Evolutionary conservation across 2,329 filamentous ascomycete species (phyloP).

Genomic region (Eutypa lata): DNA sequence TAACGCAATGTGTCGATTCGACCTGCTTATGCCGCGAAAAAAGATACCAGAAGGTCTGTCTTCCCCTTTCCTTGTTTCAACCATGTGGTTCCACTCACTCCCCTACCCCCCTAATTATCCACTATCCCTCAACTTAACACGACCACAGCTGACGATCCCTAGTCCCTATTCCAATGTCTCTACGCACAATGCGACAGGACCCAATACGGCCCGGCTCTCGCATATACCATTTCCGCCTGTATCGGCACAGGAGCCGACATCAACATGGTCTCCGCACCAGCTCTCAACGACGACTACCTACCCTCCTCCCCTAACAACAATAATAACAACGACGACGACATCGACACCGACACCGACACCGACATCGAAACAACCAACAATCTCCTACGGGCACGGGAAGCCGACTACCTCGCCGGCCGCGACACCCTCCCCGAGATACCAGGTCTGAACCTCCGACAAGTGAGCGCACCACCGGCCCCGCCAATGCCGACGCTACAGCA

Average conservation of each 20-base stretch:
- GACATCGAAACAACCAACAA: conserved; percentile 10
- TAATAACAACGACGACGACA: neutral
- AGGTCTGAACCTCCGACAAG: conserved; percentile 21
- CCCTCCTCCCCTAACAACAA: too few relatives aligned
- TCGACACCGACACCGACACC: conserved; percentile 3
- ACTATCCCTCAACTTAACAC: neutral
- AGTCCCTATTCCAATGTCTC: conserved; percentile 30
- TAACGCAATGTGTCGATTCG: conserved; percentile 27
- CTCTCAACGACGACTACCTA: too few relatives aligned
- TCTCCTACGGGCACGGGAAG: conserved; percentile 24
- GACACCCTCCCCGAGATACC: conserved; percentile 22
- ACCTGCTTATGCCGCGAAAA: conserved; percentile 27
- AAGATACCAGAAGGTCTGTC: conserved; percentile 25
- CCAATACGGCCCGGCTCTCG: conserved; percentile 26
- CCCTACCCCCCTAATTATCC: neutral
- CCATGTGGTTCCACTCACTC: too few relatives aligned
- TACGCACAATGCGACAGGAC: conserved; percentile 28
- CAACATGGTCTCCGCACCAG: conserved; percentile 18
- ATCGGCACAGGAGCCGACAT: conserved; percentile 27
- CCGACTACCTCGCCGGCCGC: conserved; percentile 26
- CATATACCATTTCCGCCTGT: conserved; percentile 25
- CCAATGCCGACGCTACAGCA: neutral
- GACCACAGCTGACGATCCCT: neutral
- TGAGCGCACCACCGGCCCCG: conserved; percentile 14
- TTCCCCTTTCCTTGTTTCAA: neutral